phyloP scores from a whole-genome alignment of 2,329 filamentous ascomycete genomes.

The Neodidymelliopsis sp. region DNA sequence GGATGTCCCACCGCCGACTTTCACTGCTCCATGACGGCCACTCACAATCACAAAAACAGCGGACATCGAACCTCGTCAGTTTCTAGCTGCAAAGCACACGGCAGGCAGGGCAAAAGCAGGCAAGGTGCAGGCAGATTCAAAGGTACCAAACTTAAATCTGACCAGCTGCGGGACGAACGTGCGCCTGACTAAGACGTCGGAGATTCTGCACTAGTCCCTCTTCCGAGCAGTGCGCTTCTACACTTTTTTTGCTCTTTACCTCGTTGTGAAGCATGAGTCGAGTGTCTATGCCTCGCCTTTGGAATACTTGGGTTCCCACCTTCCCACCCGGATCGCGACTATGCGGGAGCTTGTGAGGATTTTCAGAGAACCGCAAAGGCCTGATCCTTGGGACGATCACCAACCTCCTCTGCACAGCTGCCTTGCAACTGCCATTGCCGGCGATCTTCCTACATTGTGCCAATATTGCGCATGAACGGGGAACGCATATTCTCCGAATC shows the following conservation, averaged over 20 bases:
- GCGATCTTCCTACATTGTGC: not conserved
- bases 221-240: constrained; percentile 1
- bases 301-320: not conserved
- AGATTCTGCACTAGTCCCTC: not conserved
- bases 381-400: constrained; percentile 9
- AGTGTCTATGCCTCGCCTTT: not conserved
- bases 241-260: not conserved
- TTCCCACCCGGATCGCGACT: not conserved
- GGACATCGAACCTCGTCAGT: not conserved
- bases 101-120: constrained; percentile 6
- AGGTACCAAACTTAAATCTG: constrained; percentile 2
- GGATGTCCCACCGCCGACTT: not conserved
- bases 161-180: constrained; percentile 9
- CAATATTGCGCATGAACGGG: not conserved
- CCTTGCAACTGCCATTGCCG: not conserved
- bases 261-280: not conserved
- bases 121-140: constrained; percentile 5
- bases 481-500: not conserved
- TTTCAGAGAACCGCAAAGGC: not conserved
- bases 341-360: not conserved
- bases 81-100: constrained; percentile 15
- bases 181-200: not conserved
- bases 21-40: not conserved
- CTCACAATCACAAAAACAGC: constrained; percentile 1
- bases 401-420: not conserved